Conservation (phyloP, 257 asterid genomes). For the Forsythia suspensa region DNA sequence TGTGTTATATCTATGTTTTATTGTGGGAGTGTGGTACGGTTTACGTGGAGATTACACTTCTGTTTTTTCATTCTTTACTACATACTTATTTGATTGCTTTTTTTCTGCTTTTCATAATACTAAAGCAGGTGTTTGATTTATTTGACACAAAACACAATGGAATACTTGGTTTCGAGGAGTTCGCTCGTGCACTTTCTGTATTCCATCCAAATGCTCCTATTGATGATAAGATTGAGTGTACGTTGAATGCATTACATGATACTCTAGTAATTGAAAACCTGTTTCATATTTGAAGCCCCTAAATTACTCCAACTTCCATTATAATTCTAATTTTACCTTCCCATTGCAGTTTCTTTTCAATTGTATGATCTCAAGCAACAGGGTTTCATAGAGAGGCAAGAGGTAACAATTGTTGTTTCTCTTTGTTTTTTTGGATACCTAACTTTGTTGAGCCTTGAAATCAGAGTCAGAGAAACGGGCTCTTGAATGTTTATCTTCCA, state of each 20-base stretch:
- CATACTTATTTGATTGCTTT: neutral
- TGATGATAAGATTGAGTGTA: constrained; percentile 95
- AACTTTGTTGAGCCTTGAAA: constrained; percentile 4
- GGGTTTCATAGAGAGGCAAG: constrained; percentile 98
- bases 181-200: constrained; percentile 95
- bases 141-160: constrained; percentile 98
- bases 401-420: constrained; percentile 48
- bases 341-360: constrained; percentile 90
- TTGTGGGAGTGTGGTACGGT: neutral
- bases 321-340: constrained; percentile 11
- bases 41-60: neutral
- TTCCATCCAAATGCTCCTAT: constrained; percentile 99
- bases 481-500: neutral
- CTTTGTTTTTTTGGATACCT: neutral
- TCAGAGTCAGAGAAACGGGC: neutral
- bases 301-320: neutral
- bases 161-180: constrained; percentile 95
- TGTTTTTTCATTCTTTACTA: neutral
- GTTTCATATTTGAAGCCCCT: constrained; percentile 17
- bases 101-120: constrained; percentile 8
- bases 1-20: neutral
- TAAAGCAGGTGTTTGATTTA: constrained; percentile 83
- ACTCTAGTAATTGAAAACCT: constrained; percentile 6
- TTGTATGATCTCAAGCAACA: constrained; percentile 99
- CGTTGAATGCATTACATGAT: constrained; percentile 13